Evolutionary conservation across 129 eudicot species (phyloP).

Genomic region (Chrysanthemum seticuspe): DNA sequence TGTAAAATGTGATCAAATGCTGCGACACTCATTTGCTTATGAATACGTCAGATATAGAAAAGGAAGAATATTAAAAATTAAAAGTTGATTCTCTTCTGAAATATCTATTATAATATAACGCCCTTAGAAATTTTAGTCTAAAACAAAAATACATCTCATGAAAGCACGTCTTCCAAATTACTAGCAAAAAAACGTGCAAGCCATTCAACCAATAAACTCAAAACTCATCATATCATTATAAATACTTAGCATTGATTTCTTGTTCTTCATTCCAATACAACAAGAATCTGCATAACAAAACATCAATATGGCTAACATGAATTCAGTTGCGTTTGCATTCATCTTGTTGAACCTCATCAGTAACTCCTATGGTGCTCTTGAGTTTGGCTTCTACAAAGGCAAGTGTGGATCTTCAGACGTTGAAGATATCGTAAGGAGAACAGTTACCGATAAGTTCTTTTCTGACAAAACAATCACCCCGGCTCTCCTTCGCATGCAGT

Average conservation of each 20-base stretch:
- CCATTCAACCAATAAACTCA: slow-evolving; percentile 21
- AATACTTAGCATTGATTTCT: neutral
- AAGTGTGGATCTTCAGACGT: slow-evolving; percentile 44
- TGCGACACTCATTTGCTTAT: too few species aligned
- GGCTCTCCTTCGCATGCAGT: slow-evolving; percentile 71
- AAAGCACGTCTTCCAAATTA: slow-evolving; percentile 25
- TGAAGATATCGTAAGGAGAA: slow-evolving; percentile 41
- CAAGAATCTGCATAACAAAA: neutral
- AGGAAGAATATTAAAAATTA: neutral
- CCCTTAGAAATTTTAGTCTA: neutral
- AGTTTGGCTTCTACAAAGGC: slow-evolving; percentile 48
- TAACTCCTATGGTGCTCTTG: slow-evolving; percentile 39
- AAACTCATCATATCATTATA: neutral
- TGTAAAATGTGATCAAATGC: too few species aligned
- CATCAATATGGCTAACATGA: slow-evolving; percentile 18
- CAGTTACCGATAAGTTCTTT: slow-evolving; percentile 21
- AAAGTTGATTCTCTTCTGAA: neutral
- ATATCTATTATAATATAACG: neutral
- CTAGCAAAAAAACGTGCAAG: slow-evolving; percentile 32
- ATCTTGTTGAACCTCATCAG: slow-evolving; percentile 31
- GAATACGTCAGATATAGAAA: too few species aligned
- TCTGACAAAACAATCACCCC: slow-evolving; percentile 46
- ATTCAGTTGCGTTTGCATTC: slow-evolving; percentile 21
- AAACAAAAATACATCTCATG: neutral
- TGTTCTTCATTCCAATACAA: slow-evolving; percentile 11